Base-by-base conservation (phyloP, 345 rosid genomes). In the Citrus australasica region DNA sequence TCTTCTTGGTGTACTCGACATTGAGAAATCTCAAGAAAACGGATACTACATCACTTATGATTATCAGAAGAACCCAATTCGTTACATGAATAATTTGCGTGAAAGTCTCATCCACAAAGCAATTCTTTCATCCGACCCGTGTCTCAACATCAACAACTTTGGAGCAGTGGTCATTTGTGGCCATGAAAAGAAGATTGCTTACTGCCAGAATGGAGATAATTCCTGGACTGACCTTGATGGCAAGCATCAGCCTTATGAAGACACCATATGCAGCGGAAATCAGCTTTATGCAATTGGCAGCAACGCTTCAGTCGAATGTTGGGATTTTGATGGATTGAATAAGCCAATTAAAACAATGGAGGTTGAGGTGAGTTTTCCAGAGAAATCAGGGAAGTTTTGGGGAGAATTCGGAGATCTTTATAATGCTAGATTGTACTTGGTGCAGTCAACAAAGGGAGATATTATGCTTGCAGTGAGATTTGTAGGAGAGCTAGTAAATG, bases 401-500 rank as follows among this genome's bases (percentile, higher is more conserved):
- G 3, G 2, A 0, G 48, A 55, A 9, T 37, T 6, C 9, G n/a
- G 35, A 25, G 17, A 77, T 37, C 58, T 67, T 25, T 68, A 77
- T 58, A 55, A 25, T 19, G 0, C 25, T 0, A 77, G 21, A 68
- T 19, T 35, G 27, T 76, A 81, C 60, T 64, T 81, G 75, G 81
- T 74, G 17, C 82, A 79, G 69, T 33, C 69, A 24, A 72, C 74
- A 5, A 7, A 13, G 1, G 77, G 80, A 3, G 73, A 81, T 28
- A 6, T 71, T n/a, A 63, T 81, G 73, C 71, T 84, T 3, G 25
- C 75, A 0, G 71, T 72, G 53, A 67, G 86, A 67, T 61, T 33
- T 13, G 8, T 78, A 0, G 84, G 78, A 25, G 65, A 81, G 33
- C n/a, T 58, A n/a, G 80, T 84, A 27, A 76, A 78, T 68, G 69